A percentile compares a stretch with the other conserved stretches of the same genome.
These are phyloP conservation scores for Ceratobasidium sp. DNA, from an alignment of 1,284 basidiomycete genomes.

Conservation along the genomic window DNA sequence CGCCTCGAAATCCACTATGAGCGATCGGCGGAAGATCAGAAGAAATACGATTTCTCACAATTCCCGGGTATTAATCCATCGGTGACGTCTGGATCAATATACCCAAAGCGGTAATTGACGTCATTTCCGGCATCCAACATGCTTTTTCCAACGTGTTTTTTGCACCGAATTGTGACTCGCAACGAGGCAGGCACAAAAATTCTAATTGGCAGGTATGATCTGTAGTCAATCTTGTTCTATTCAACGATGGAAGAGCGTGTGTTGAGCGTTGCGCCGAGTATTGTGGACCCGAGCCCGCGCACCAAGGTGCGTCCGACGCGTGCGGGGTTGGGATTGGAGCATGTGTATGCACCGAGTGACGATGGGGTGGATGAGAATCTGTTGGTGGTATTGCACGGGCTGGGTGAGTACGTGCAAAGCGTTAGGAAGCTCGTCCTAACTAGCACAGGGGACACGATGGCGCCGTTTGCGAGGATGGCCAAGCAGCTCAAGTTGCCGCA, in stretches of 20 bases:
- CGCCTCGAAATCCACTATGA: constrained; percentile 4
- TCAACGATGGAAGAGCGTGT: constrained; percentile 7
- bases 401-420: constrained; percentile 65
- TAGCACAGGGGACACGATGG: constrained; percentile 78
- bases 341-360: constrained; percentile 72
- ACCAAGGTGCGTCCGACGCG: constrained; percentile 65
- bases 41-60: not conserved
- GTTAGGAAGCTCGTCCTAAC: not conserved
- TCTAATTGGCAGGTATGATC: not conserved
- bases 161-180: no score
- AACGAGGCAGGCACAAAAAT: not conserved
- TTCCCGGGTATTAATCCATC: not conserved
- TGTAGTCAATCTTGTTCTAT: not conserved
- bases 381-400: constrained; percentile 85
- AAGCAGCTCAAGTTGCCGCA: constrained; percentile 82
- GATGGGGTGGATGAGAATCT: constrained; percentile 90
- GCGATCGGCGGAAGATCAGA: constrained; percentile 8
- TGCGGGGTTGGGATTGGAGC: constrained; percentile 64
- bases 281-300: constrained; percentile 53
- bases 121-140: not conserved
- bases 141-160: no score
- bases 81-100: no score
- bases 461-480: constrained; percentile 79
- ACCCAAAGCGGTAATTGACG: not conserved
- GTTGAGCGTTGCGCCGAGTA: constrained; percentile 39